phyloP scores from a whole-genome alignment of 768 basidiomycete species.

The Butyriboletus loyo region DNA sequence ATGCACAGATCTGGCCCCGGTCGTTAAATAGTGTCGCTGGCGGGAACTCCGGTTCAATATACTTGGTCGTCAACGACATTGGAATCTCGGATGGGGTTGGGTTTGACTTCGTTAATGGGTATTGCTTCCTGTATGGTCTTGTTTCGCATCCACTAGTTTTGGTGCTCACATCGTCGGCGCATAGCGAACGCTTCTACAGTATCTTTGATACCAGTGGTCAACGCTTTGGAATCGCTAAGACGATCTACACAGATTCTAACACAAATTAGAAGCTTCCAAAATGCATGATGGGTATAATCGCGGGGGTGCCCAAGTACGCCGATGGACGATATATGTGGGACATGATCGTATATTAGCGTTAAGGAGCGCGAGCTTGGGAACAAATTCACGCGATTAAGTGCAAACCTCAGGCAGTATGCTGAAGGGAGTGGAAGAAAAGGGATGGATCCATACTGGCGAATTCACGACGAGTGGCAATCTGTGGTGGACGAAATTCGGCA shows the following conservation, averaged over 20 bases:
- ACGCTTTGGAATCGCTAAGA: slow-evolving; percentile 41
- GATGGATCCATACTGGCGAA: no score
- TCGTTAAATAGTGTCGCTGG: slow-evolving; percentile 27
- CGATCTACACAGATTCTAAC: slow-evolving; percentile 15
- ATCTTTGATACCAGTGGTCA: slow-evolving; percentile 30
- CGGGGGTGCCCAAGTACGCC: no score
- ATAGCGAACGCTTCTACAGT: slow-evolving; percentile 34
- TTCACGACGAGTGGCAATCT: no score
- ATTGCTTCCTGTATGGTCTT: slow-evolving; percentile 9
- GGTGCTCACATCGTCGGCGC: no score
- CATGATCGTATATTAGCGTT: no score
- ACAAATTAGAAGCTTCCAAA: background rate
- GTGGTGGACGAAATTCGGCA: no score
- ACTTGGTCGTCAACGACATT: slow-evolving; percentile 25
- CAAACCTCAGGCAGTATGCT: no score
- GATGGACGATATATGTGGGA: no score
- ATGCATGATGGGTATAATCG: background rate
- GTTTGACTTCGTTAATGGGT: slow-evolving; percentile 22
- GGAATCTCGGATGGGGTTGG: slow-evolving; percentile 7
- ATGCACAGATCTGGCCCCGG: slow-evolving; percentile 34
- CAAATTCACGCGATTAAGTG: no score
- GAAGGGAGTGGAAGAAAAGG: no score
- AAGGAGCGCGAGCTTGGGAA: no score
- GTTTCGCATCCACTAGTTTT: no score
- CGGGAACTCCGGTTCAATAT: slow-evolving; percentile 21